These are phyloP conservation scores for Hemileccinum impolitum DNA, from an alignment of 768 basidiomycete species.

Conservation along the genomic window DNA sequence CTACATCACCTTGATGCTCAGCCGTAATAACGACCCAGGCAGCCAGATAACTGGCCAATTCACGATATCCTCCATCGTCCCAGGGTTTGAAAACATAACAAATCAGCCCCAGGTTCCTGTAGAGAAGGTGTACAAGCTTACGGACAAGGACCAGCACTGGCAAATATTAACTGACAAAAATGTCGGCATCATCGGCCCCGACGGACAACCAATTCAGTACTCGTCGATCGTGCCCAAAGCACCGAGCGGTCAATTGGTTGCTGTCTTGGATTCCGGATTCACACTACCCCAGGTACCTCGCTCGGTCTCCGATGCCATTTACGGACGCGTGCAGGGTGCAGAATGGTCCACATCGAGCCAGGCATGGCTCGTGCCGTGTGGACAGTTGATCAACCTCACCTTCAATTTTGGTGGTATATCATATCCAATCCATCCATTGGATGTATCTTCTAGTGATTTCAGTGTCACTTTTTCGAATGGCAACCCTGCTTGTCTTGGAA, in stretches of 20 bases:
- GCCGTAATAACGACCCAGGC: constrained; percentile 52
- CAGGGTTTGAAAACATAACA: constrained; percentile 59
- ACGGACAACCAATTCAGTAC: constrained; percentile 57
- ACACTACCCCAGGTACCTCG: constrained; percentile 72
- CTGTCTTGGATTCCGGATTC: constrained; percentile 73
- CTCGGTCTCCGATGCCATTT: constrained; percentile 74
- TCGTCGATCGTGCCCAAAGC: constrained; percentile 69
- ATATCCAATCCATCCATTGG: constrained; percentile 76
- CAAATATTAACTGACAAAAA: constrained; percentile 65
- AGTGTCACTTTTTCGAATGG: constrained; percentile 41
- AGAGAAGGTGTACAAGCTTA: constrained; percentile 56
- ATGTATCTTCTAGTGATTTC: constrained; percentile 60
- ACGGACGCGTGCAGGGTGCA: constrained; percentile 73
- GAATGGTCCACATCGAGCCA: constrained; percentile 52
- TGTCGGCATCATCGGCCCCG: constrained; percentile 71
- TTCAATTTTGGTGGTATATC: constrained; percentile 66
- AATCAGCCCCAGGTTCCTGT: constrained; percentile 64
- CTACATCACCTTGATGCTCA: constrained; percentile 68
- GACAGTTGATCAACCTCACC: constrained; percentile 65
- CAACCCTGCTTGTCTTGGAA: constrained; percentile 59
- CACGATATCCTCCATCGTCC: constrained; percentile 61
- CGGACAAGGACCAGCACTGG: constrained; percentile 77
- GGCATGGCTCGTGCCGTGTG: constrained; percentile 74
- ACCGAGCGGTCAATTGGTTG: constrained; percentile 61
- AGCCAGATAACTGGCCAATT: constrained; percentile 58